phyloP scores from a whole-genome alignment of 495 filamentous ascomycete species.

The Gamarada debralockiae region DNA sequence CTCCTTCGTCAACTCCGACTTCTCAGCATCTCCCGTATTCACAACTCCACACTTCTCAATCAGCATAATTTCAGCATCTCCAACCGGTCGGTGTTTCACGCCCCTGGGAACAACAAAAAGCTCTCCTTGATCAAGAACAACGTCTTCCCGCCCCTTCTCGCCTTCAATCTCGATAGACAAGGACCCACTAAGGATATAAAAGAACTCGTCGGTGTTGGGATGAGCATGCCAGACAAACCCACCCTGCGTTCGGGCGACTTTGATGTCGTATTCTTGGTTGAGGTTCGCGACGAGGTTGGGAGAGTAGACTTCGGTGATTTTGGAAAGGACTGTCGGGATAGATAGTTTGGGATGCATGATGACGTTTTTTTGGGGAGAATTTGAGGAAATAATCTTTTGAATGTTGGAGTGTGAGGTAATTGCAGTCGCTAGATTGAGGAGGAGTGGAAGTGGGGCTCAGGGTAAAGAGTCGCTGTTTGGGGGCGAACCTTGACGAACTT shows the following conservation, averaged over 20 bases:
- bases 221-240: conserved; percentile 36
- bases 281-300: conserved; percentile 25
- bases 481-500: no score
- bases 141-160: neutral
- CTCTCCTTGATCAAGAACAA: conserved; percentile 1
- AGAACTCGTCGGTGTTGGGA: conserved; percentile 36
- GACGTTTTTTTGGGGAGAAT: no score
- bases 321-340: neutral
- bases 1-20: neutral
- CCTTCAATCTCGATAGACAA: conserved; percentile 27
- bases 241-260: conserved; percentile 33
- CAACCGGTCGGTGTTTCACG: conserved; percentile 3
- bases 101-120: conserved; percentile 1
- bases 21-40: neutral
- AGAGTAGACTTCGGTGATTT: conserved; percentile 1
- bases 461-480: no score
- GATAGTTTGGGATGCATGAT: neutral
- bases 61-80: conserved; percentile 6
- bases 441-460: no score
- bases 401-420: no score
- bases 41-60: conserved; percentile 5
- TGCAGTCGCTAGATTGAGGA: no score
- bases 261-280: conserved; percentile 28
- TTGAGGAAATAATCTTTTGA: no score
- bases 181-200: conserved; percentile 27